Evolutionary conservation across 805 yeast genomes (phyloP).

Genomic region (Kregervanrija fluxuum): DNA sequence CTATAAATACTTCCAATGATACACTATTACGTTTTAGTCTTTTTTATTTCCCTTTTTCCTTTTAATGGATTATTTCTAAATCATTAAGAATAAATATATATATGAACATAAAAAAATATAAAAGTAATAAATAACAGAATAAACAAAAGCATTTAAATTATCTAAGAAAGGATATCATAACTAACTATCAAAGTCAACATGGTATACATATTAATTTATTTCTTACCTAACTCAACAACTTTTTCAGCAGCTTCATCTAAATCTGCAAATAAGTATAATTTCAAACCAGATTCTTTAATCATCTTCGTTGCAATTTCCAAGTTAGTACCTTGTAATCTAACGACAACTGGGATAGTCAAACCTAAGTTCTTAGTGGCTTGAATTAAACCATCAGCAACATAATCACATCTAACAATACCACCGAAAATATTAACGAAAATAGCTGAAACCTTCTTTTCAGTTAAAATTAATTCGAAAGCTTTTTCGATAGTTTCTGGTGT

Average conservation of each 20-base stretch:
- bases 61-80: too few relatives aligned
- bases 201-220: constrained; percentile 1
- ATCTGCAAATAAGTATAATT: constrained; percentile 86
- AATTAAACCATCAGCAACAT: constrained; percentile 95
- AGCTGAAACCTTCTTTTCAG: constrained; percentile 85
- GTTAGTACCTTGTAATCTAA: constrained; percentile 98
- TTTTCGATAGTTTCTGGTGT: constrained; percentile 96
- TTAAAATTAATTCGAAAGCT: constrained; percentile 88
- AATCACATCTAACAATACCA: constrained; percentile 99
- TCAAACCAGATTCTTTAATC: constrained; percentile 82
- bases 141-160: too few relatives aligned
- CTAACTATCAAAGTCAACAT: too few relatives aligned
- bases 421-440: constrained; percentile 98
- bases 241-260: constrained; percentile 96
- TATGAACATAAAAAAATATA: too few relatives aligned
- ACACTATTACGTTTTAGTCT: too few relatives aligned
- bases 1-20: too few relatives aligned
- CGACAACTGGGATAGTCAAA: constrained; percentile 90
- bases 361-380: constrained; percentile 90
- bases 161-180: too few relatives aligned
- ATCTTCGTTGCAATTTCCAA: constrained; percentile 80
- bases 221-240: constrained; percentile 62
- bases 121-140: too few relatives aligned
- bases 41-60: too few relatives aligned
- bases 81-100: too few relatives aligned